phyloP scores from a whole-genome alignment of 2,329 filamentous ascomycete genomes.

The Claviceps cyperi region DNA sequence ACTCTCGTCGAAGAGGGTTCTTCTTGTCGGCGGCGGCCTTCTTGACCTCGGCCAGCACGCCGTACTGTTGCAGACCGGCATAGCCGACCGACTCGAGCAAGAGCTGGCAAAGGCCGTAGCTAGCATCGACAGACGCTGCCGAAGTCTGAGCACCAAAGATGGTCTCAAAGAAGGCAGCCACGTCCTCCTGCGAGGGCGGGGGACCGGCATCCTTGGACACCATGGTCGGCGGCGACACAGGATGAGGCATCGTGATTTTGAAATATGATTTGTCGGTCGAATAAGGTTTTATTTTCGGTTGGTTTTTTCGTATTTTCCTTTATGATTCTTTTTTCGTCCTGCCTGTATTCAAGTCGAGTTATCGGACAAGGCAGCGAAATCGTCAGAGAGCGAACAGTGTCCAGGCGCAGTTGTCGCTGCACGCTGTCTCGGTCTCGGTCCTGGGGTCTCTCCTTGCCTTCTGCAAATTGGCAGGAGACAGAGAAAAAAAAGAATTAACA shows the following conservation, averaged over 20 bases:
- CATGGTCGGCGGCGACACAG: conserved; percentile 33
- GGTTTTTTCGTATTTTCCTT: not conserved
- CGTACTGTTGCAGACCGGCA: conserved; percentile 37
- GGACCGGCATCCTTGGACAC: conserved; percentile 34
- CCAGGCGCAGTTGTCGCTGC: not conserved
- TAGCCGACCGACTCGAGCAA: conserved; percentile 40
- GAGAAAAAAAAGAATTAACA: not conserved
- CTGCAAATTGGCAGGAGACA: not conserved
- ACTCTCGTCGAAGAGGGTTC: conserved; percentile 69
- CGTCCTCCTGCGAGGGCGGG: conserved; percentile 50
- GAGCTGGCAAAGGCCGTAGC: conserved; percentile 46
- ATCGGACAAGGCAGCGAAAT: not conserved
- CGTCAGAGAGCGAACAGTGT: not conserved
- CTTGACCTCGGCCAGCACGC: conserved; percentile 39
- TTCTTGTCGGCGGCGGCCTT: conserved; percentile 90
- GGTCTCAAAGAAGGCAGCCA: conserved; percentile 48
- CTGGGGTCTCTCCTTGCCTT: not conserved
- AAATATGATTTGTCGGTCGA: not conserved
- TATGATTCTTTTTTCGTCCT: not conserved
- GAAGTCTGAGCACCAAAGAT: conserved; percentile 58
- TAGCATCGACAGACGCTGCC: conserved; percentile 50
- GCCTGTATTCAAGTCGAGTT: not conserved
- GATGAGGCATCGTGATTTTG: conserved; percentile 30
- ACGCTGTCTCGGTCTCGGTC: not conserved
- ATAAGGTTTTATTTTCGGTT: not conserved